Evolutionary conservation across 78 protist genomes (phyloP).

Genomic region (Dictyostelium brefeldianum): DNA sequence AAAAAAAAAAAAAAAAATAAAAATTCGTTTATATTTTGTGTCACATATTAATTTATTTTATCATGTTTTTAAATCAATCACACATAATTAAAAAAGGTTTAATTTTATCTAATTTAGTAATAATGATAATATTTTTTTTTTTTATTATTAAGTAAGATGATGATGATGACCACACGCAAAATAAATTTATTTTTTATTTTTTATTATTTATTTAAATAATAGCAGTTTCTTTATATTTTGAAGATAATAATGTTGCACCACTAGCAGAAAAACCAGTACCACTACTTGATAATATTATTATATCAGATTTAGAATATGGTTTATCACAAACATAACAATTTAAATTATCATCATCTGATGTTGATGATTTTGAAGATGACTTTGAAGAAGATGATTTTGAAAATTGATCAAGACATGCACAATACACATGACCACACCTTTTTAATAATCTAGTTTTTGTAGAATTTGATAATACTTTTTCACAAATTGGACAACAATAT

Average conservation of each 20-base stretch:
- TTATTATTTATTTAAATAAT: slow-evolving; percentile 8
- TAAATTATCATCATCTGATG: no score
- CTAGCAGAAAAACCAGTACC: slow-evolving; percentile 44
- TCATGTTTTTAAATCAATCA: background rate
- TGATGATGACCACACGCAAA: no score
- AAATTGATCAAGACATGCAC: slow-evolving; percentile 12
- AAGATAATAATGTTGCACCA: background rate
- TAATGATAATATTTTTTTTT: slow-evolving; percentile 2
- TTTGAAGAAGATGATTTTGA: background rate
- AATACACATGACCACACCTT: slow-evolving; percentile 77
- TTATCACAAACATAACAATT: slow-evolving; percentile 42
- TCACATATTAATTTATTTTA: no score
- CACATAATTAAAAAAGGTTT: background rate
- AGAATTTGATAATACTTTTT: slow-evolving; percentile 30
- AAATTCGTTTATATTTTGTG: background rate
- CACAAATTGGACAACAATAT: slow-evolving; percentile 68
- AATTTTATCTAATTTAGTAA: background rate
- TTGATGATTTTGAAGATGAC: no score
- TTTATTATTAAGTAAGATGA: no score
- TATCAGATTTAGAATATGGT: background rate
- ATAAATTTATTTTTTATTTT: background rate
- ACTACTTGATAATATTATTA: background rate
- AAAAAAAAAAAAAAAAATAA: background rate
- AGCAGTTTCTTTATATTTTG: slow-evolving; percentile 57
- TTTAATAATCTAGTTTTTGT: slow-evolving; percentile 1